Conservation (phyloP, 441 rosid species). For the Aquilaria agallochum region DNA sequence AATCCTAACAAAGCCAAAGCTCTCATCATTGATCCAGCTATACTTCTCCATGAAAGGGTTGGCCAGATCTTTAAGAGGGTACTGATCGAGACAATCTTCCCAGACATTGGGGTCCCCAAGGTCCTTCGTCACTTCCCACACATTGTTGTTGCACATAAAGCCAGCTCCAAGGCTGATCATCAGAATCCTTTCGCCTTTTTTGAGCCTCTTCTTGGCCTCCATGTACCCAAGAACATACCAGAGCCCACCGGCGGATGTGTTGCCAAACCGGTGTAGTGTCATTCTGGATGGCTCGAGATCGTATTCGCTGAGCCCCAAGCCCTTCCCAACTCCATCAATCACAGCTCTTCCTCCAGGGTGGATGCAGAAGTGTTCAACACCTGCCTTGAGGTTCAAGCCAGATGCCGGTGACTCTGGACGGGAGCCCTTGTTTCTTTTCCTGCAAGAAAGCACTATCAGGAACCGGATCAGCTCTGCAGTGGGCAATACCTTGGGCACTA, state of each 20-base stretch:
- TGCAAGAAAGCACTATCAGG: slow-evolving; percentile 9
- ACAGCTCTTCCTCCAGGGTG: slow-evolving; percentile 86
- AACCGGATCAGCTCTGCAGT: slow-evolving; percentile 37
- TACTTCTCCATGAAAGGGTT: slow-evolving; percentile 52
- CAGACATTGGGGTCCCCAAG: slow-evolving; percentile 51
- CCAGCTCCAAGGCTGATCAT: slow-evolving; percentile 90
- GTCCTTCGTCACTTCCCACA: slow-evolving; percentile 63
- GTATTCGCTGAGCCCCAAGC: slow-evolving; percentile 38
- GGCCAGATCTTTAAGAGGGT: slow-evolving; percentile 30
- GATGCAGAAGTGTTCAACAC: slow-evolving; percentile 66
- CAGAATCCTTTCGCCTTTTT: slow-evolving; percentile 51
- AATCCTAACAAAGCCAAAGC: slow-evolving; percentile 29
- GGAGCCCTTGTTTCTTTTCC: slow-evolving; percentile 17
- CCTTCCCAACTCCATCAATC: slow-evolving; percentile 52
- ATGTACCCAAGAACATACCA: slow-evolving; percentile 81
- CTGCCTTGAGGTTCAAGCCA: slow-evolving; percentile 52
- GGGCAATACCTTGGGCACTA: slow-evolving; percentile 61
- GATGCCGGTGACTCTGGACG: slow-evolving; percentile 14
- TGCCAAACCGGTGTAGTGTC: slow-evolving; percentile 75
- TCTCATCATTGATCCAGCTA: slow-evolving; percentile 58
- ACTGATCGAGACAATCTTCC: slow-evolving; percentile 43
- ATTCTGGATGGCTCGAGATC: slow-evolving; percentile 71
- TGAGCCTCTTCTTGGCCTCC: slow-evolving; percentile 78
- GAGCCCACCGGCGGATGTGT: slow-evolving; percentile 78
- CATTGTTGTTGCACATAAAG: slow-evolving; percentile 74